Conservation (phyloP, 169 alveolate genomes). For the Plasmodium berghei region DNA sequence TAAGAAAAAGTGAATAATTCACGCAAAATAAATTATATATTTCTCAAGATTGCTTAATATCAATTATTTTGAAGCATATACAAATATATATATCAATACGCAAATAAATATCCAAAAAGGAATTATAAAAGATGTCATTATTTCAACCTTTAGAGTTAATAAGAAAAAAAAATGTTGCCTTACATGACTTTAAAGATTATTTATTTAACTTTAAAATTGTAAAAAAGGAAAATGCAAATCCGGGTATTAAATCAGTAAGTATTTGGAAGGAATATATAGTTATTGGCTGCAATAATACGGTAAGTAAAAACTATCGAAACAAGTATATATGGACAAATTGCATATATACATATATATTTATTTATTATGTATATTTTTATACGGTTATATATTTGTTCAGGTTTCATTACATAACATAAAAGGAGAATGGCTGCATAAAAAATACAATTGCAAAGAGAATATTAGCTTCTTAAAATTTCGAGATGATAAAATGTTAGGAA, state of each 20-base stretch:
- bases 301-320: constrained; percentile 11
- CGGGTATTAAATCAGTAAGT: constrained; percentile 45
- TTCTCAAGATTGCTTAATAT: no score
- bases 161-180: constrained; percentile 11
- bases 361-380: background rate
- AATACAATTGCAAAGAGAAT: constrained; percentile 43
- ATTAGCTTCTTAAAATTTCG: constrained; percentile 61
- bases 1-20: no score
- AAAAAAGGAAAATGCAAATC: constrained; percentile 16
- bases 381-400: background rate
- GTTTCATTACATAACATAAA: constrained; percentile 20
- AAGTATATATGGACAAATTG: background rate
- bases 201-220: constrained; percentile 43
- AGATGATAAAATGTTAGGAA: constrained; percentile 50
- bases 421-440: constrained; percentile 34
- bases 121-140: constrained; percentile 26
- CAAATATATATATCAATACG: no score
- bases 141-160: constrained; percentile 28
- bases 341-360: background rate
- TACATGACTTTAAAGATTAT: constrained; percentile 4
- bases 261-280: constrained; percentile 52
- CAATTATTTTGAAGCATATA: no score
- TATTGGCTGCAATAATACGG: constrained; percentile 41
- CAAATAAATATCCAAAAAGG: constrained; percentile 2
- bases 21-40: no score